Percentiles rank a stretch among this genome's conserved stretches.
Conservation (phyloP, 768 basidiomycete genomes). For the Termitomyces sp. region DNA sequence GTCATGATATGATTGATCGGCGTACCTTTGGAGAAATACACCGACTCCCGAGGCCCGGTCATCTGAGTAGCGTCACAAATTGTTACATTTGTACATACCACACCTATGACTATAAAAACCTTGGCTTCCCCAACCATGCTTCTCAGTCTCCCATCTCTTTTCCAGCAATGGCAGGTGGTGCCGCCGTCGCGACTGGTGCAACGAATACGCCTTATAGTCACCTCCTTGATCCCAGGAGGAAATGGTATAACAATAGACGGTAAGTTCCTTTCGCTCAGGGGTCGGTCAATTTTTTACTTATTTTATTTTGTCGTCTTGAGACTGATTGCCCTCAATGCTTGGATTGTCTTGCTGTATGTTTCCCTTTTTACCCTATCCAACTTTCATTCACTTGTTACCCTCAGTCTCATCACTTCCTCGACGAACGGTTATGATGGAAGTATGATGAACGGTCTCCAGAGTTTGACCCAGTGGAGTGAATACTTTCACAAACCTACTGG, state of each 20-base stretch:
- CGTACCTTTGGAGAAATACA: constrained; percentile 40
- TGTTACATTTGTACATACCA: too few relatives aligned
- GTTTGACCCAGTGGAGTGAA: constrained; percentile 52
- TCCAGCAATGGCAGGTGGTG: constrained; percentile 51
- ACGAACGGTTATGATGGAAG: constrained; percentile 74
- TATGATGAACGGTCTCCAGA: constrained; percentile 80
- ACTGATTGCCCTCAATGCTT: constrained; percentile 57
- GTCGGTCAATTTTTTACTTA: neutral
- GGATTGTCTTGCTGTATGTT: constrained; percentile 63
- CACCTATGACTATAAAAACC: constrained; percentile 24
- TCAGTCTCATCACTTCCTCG: constrained; percentile 67
- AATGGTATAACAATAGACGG: constrained; percentile 77
- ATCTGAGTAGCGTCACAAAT: constrained; percentile 18
- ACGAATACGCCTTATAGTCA: constrained; percentile 32
- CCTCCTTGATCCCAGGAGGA: constrained; percentile 59
- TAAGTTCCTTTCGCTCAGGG: constrained; percentile 14
- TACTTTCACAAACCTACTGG: constrained; percentile 59
- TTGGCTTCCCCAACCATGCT: constrained; percentile 17
- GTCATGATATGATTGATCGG: constrained; percentile 14
- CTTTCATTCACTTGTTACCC: neutral
- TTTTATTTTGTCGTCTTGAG: constrained; percentile 23
- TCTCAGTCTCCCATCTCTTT: constrained; percentile 23
- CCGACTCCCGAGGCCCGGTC: constrained; percentile 17
- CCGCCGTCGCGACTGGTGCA: constrained; percentile 29
- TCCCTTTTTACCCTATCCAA: neutral